phyloP scores from a whole-genome alignment of 495 filamentous ascomycete genomes.

The Neurospora sp. region DNA sequence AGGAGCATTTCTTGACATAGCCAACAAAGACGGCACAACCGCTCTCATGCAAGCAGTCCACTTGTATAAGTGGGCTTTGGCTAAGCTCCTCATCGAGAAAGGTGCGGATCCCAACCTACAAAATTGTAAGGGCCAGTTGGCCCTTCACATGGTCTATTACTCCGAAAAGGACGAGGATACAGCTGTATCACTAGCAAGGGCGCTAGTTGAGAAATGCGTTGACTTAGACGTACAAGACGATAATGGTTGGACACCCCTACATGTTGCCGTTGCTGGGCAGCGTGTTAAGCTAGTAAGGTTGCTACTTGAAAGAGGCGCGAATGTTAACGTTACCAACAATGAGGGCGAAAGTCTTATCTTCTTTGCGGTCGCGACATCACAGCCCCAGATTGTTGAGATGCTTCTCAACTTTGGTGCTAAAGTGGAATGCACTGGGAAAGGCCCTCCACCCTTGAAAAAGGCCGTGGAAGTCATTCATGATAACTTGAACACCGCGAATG shows the following conservation, averaged over 20 bases:
- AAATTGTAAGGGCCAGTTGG: background rate
- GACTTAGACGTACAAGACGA: background rate
- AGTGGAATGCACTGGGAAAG: background rate
- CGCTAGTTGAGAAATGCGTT: background rate
- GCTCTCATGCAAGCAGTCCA: background rate
- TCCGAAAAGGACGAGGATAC: background rate
- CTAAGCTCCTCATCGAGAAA: background rate
- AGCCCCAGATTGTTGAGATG: background rate
- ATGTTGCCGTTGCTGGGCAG: background rate
- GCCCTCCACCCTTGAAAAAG: background rate
- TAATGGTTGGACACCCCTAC: background rate
- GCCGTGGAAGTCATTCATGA: background rate
- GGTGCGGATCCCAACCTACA: background rate
- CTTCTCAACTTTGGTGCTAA: background rate
- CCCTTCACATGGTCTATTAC: background rate
- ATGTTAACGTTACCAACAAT: background rate
- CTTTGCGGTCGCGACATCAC: fast-evolving
- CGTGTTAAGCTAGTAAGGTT: background rate
- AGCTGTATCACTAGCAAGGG: background rate
- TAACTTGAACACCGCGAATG: background rate
- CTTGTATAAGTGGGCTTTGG: fast-evolving
- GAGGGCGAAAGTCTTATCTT: background rate
- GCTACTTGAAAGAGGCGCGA: background rate
- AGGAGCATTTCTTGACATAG: background rate
- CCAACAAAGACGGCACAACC: background rate